Conservation (phyloP, 1,284 basidiomycete species). For the Moesziomyces sp. region DNA sequence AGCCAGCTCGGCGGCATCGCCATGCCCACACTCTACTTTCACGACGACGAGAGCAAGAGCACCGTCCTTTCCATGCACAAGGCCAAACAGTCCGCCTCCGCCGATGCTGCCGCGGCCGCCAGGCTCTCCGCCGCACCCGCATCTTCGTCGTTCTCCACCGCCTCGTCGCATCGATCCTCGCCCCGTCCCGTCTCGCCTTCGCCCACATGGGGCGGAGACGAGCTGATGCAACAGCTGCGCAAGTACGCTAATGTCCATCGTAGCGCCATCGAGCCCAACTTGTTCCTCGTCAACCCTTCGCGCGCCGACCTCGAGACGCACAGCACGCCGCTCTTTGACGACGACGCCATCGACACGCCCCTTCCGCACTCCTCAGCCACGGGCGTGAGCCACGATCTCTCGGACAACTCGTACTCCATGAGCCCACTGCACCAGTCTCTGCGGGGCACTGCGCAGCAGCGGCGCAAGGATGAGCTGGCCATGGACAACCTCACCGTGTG, state of each 20-base stretch:
- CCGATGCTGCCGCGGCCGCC: slow-evolving; percentile 17
- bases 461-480: slow-evolving; percentile 25
- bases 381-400: slow-evolving; percentile 29
- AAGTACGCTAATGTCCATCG: slow-evolving; percentile 79
- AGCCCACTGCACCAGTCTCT: slow-evolving; percentile 43
- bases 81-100: slow-evolving; percentile 19
- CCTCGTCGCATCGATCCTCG: slow-evolving; percentile 9
- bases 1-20: slow-evolving; percentile 90
- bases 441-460: slow-evolving; percentile 9
- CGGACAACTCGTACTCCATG: slow-evolving; percentile 46
- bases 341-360: slow-evolving; percentile 64
- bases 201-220: slow-evolving; percentile 71
- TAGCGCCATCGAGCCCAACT: slow-evolving; percentile 79
- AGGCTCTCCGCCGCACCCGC: slow-evolving; percentile 3
- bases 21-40: slow-evolving; percentile 90
- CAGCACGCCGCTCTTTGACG: slow-evolving; percentile 66
- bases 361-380: slow-evolving; percentile 14
- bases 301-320: slow-evolving; percentile 89
- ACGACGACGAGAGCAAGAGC: slow-evolving; percentile 78
- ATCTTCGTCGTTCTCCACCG: slow-evolving; percentile 8
- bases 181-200: slow-evolving; percentile 25
- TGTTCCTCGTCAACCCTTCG: slow-evolving; percentile 92
- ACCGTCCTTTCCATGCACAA: slow-evolving; percentile 48
- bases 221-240: slow-evolving; percentile 71
- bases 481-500: slow-evolving; percentile 57